phyloP scores from a whole-genome alignment of 148 eudicot species.

The Silene latifolia region DNA sequence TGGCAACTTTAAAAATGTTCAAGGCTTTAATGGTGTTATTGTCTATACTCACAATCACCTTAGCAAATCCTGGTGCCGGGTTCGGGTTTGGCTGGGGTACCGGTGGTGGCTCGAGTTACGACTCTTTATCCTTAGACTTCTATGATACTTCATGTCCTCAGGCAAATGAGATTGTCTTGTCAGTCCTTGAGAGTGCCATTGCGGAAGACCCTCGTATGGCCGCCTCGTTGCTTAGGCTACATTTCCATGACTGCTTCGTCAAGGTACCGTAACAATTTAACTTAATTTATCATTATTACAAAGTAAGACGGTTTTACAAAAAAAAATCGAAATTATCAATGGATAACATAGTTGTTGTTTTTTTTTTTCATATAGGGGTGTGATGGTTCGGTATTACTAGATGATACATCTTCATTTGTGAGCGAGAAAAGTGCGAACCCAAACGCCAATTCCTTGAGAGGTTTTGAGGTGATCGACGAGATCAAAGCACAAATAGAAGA shows the following conservation, averaged over 20 bases:
- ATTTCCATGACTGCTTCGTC: constrained; percentile 87
- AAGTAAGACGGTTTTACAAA: neutral
- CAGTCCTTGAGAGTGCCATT: constrained; percentile 60
- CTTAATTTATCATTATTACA: neutral
- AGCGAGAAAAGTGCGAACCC: constrained; percentile 76
- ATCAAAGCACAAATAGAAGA: constrained; percentile 73
- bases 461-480: constrained; percentile 80
- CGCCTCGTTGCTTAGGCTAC: constrained; percentile 84
- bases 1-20: constrained; percentile 5
- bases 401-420: constrained; percentile 43
- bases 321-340: neutral
- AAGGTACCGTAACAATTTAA: constrained; percentile 41
- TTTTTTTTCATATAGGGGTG: constrained; percentile 53
- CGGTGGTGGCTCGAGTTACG: constrained; percentile 22
- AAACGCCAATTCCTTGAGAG: constrained; percentile 72
- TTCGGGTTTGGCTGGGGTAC: constrained; percentile 25
- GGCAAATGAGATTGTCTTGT: constrained; percentile 72
- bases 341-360: neutral
- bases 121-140: constrained; percentile 52
- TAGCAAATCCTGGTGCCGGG: constrained; percentile 49
- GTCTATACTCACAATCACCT: constrained; percentile 15
- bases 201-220: constrained; percentile 77
- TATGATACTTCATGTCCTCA: constrained; percentile 80
- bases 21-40: constrained; percentile 7
- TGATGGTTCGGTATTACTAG: constrained; percentile 77